phyloP scores from a whole-genome alignment of 2,329 filamentous ascomycete species.

The Penicillium verrucosum region DNA sequence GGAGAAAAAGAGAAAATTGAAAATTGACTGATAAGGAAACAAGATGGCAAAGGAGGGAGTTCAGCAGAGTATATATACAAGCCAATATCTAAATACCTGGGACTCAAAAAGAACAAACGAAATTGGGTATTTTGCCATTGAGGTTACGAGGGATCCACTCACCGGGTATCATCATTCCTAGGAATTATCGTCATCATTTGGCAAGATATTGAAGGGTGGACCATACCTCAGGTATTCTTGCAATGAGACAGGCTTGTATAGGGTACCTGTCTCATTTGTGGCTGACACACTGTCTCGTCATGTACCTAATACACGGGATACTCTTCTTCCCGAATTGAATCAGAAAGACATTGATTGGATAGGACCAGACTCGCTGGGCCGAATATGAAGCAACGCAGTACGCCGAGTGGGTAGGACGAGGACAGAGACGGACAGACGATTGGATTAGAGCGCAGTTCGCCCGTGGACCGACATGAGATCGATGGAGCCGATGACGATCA shows the following conservation, averaged over 20 bases:
- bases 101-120: constrained; percentile 8
- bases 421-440: constrained; percentile 12
- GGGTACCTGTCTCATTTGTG: constrained; percentile 22
- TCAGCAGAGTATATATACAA: constrained; percentile 21
- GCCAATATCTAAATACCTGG: constrained; percentile 11
- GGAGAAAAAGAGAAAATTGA: constrained; percentile 4
- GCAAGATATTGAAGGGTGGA: constrained; percentile 13
- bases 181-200: constrained; percentile 39
- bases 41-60: constrained; percentile 3
- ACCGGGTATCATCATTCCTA: constrained; percentile 34
- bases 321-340: constrained; percentile 2
- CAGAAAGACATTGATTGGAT: constrained; percentile 13
- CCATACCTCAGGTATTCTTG: constrained; percentile 3
- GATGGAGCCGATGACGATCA: constrained; percentile 35
- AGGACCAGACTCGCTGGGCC: constrained; percentile 10
- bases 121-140: constrained; percentile 17
- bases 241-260: constrained; percentile 9
- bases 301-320: constrained; percentile 18
- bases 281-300: constrained; percentile 7
- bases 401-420: constrained; percentile 27
- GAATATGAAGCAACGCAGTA: constrained; percentile 20
- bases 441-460: constrained; percentile 21
- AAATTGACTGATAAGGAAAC: constrained; percentile 17
- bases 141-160: constrained; percentile 28
- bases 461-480: constrained; percentile 30